These are phyloP conservation scores for Chalciporus sp. DNA, from an alignment of 1,284 basidiomycete genomes.

Conservation along the genomic window DNA sequence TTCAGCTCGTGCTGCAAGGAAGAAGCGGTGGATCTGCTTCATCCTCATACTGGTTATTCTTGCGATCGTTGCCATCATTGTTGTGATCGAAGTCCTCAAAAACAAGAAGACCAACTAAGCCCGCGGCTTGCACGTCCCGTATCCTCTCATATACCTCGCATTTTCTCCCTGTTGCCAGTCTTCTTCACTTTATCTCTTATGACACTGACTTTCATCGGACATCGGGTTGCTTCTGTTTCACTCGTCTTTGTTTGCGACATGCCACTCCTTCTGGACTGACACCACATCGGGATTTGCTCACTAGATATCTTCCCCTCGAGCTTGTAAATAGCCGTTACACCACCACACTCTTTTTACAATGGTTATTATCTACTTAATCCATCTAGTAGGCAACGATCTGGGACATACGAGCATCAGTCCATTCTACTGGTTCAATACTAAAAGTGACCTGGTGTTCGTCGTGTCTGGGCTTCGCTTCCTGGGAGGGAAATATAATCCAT, in stretches of 20 bases:
- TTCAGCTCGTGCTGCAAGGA: conserved; percentile 87
- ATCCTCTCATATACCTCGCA: neutral
- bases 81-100: conserved; percentile 55
- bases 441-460: no score
- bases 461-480: no score
- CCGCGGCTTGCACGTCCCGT: neutral
- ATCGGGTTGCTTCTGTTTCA: conserved; percentile 6
- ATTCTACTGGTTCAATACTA: neutral
- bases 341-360: conserved; percentile 20
- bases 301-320: conserved; percentile 14
- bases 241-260: conserved; percentile 5
- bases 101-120: conserved; percentile 29
- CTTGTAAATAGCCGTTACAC: conserved; percentile 2
- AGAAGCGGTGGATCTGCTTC: conserved; percentile 95
- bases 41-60: conserved; percentile 66
- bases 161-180: neutral
- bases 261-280: conserved; percentile 24
- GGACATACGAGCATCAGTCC: conserved; percentile 8
- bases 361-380: conserved; percentile 33
- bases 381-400: conserved; percentile 28
- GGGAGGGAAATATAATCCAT: no score
- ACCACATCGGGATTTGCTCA: conserved; percentile 11
- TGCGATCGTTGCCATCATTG: conserved; percentile 62
- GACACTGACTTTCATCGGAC: conserved; percentile 13
- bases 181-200: neutral